These are phyloP conservation scores for Peltaster fructicola DNA, from an alignment of 2,329 filamentous ascomycete species.

Conservation along the genomic window DNA sequence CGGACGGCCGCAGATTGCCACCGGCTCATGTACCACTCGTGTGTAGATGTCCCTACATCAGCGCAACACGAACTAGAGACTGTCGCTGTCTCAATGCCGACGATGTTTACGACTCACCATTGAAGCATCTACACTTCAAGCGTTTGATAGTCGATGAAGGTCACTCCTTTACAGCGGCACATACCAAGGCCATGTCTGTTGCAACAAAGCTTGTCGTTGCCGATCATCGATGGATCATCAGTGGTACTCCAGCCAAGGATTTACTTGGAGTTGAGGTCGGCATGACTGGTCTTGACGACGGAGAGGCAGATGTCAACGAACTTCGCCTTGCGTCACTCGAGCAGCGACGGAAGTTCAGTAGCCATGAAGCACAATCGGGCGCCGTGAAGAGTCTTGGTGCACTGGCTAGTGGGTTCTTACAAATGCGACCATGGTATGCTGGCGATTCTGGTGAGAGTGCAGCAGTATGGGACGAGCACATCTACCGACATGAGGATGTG, in stretches of 20 bases:
- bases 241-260: constrained; percentile 73
- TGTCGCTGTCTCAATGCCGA: constrained; percentile 27
- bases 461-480: constrained; percentile 56
- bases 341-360: constrained; percentile 23
- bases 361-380: constrained; percentile 22
- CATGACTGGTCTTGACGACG: too few species aligned
- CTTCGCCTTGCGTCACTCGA: constrained; percentile 16
- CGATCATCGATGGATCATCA: constrained; percentile 72
- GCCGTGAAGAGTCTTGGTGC: constrained; percentile 43
- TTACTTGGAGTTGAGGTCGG: constrained; percentile 58
- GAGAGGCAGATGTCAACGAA: constrained; percentile 2
- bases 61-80: constrained; percentile 24
- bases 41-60: constrained; percentile 27
- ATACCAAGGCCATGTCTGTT: constrained; percentile 39
- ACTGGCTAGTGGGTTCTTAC: constrained; percentile 53
- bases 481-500: constrained; percentile 33
- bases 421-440: constrained; percentile 63
- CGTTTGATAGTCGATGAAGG: constrained; percentile 86
- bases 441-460: constrained; percentile 37
- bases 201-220: constrained; percentile 36
- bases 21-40: constrained; percentile 7
- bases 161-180: constrained; percentile 59
- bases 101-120: constrained; percentile 37
- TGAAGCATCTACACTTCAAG: constrained; percentile 64
- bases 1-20: constrained; percentile 22